Percentiles rank a stretch among this genome's conserved stretches.
Conservation (phyloP, 257 asterid genomes). For the Solanum pennellii region DNA sequence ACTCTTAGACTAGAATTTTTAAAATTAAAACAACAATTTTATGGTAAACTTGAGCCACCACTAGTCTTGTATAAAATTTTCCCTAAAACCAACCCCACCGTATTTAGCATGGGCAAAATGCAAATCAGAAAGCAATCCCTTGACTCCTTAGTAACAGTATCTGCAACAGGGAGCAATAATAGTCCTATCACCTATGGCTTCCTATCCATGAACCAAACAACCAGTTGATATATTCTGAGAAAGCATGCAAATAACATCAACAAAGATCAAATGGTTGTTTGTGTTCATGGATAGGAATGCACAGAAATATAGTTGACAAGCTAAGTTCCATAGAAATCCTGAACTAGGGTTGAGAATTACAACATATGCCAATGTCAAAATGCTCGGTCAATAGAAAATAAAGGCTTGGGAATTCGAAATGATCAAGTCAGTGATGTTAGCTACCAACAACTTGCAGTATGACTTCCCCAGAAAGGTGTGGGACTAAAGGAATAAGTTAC, state of each 20-base stretch:
- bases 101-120: not conserved
- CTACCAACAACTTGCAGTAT: not conserved
- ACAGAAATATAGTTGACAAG: not conserved
- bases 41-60: not conserved
- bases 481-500: constrained; percentile 4
- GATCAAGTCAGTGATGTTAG: not conserved
- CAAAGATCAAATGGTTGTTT: not conserved
- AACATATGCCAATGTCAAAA: not conserved
- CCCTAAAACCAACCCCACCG: not conserved
- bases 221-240: not conserved
- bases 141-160: not conserved
- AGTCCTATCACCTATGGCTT: not conserved
- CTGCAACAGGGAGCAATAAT: not conserved
- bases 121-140: not conserved
- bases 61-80: not conserved
- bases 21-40: not conserved
- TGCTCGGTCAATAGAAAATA: not conserved
- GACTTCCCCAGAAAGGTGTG: not conserved
- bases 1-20: not conserved
- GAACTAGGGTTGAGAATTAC: not conserved
- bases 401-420: not conserved
- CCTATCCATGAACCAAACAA: not conserved
- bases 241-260: not conserved
- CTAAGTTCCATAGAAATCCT: not conserved
- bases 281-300: not conserved